phyloP scores from a whole-genome alignment of 306 rosid genomes.

The Casuarina equisetifolia region DNA sequence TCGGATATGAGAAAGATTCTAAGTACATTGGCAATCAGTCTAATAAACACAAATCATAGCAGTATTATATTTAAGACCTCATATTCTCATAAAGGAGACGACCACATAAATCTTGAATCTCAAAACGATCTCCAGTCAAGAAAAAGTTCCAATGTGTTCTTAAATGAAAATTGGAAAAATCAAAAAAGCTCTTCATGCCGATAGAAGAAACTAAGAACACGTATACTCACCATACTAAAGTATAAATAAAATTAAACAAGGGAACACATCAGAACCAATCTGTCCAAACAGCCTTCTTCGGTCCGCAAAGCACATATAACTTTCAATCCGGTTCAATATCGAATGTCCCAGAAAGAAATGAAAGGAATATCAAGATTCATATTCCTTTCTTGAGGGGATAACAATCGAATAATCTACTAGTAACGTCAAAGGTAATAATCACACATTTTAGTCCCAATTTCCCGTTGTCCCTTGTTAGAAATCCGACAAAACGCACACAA shows the following conservation, averaged over 20 bases:
- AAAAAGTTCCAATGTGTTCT: background rate
- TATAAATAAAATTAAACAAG: background rate
- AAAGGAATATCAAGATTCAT: background rate
- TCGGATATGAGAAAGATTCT: conserved; percentile 1
- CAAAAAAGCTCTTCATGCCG: background rate
- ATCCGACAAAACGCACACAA: background rate
- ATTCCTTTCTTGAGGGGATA: background rate
- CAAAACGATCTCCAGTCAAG: background rate
- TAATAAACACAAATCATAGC: background rate
- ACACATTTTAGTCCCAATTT: background rate
- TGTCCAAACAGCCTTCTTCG: background rate
- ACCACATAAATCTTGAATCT: background rate
- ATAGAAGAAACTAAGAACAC: background rate
- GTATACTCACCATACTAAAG: background rate
- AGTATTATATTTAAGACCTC: background rate
- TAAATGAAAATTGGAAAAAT: background rate
- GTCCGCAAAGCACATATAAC: background rate
- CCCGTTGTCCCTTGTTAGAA: background rate
- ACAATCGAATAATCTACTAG: background rate
- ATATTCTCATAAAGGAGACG: background rate
- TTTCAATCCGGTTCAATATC: background rate
- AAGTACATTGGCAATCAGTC: background rate
- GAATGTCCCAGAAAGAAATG: background rate
- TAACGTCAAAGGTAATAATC: background rate
- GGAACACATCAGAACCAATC: background rate